Conservation (phyloP, 805 yeast species). For the Maudiozyma barnettii region DNA sequence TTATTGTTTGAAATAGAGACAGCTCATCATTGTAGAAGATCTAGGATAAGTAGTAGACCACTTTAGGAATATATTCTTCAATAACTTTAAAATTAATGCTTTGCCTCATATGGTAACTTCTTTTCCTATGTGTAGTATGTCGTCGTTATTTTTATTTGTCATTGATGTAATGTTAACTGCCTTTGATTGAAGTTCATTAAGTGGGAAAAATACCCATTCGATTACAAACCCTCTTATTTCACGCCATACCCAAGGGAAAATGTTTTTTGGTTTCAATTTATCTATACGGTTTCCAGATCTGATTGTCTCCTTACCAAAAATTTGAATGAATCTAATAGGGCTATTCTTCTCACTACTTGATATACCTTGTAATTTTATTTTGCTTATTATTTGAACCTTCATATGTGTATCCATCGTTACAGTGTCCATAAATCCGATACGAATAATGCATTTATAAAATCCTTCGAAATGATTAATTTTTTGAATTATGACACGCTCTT, state of each 20-base stretch:
- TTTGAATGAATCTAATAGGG: neutral
- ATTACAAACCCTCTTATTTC: neutral
- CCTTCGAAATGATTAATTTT: neutral
- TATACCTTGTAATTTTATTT: neutral
- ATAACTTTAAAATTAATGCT: no score
- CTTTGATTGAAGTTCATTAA: neutral
- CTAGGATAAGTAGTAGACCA: no score
- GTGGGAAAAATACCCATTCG: neutral
- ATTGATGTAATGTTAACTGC: neutral
- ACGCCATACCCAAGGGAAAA: neutral
- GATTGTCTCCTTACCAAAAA: neutral
- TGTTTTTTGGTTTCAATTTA: neutral
- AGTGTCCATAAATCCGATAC: neutral
- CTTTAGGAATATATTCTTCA: no score
- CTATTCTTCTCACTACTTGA: neutral
- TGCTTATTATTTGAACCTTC: neutral
- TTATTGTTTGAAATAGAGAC: no score
- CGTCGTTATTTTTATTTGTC: neutral
- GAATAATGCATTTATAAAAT: neutral
- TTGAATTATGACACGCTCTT: neutral
- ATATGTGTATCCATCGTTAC: neutral
- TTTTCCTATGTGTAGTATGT: neutral
- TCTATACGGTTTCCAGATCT: neutral
- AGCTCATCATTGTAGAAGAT: no score
- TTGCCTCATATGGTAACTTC: neutral